Evolutionary conservation across 495 filamentous ascomycete genomes (phyloP), one percentile per base, ranked within the genome.

Genomic region (Tuber umbilicatum): DNA sequence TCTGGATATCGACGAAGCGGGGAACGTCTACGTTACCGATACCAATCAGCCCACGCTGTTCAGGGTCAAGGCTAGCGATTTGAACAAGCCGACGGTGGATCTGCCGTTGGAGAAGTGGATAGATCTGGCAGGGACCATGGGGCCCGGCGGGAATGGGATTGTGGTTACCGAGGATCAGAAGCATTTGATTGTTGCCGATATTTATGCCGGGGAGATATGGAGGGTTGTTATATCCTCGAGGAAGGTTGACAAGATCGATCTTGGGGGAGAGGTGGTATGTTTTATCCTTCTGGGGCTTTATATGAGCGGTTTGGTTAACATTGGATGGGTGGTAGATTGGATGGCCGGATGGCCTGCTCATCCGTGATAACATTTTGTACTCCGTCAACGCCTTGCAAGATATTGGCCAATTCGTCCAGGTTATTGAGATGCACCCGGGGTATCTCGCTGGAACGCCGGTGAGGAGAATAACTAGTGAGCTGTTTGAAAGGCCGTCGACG

Each of bases 21-120:
- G 72, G 31, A 47, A 70, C 21, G 37, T 74, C 42, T 76, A 74
- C 42, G 40, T 77, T 43, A 55, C 69, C 31, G 76, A 77, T 64
- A 69, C 76, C n/a, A 9, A 7, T 38, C 39, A 5, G 6, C 73
- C 69, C 2, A 71, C 64, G 21, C 10, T 77, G 50, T 71, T 64
- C 42, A 64, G 68, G 42, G 64, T 69, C 31, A 47, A 39, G 5
- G 68, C 73, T 0, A 42, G 42, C 2, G 42, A 72, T 5, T 27
- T 70, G 5, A 19, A 41, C 38, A n/a, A 23, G 19, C 10, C 39
- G 7, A 55, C 43, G 6, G 37, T 55, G 7, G 73, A 70, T 23
- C 73, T 70, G 21, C 37, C 69, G 27, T 64, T 75, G 1, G 42
- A 67, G 23, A 23, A 64, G 37, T 75, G 43, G 17, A 23, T n/a